These are phyloP conservation scores for Phytophthora boehmeriae DNA, from an alignment of 352 stramenopile genomes.

Conservation along the genomic window DNA sequence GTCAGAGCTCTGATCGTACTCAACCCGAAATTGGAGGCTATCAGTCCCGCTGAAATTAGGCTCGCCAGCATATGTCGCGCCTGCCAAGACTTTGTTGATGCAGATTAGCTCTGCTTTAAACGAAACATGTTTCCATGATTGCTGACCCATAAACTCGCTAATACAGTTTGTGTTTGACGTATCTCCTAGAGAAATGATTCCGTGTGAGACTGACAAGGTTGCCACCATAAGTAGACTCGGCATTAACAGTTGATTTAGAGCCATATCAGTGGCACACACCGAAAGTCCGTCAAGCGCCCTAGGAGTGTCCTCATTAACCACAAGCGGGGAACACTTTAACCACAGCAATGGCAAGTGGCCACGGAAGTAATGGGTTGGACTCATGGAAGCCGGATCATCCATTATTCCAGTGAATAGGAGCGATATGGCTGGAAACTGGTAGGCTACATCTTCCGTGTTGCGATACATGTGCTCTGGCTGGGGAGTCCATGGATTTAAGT, in stretches of 20 bases:
- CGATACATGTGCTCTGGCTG: slow-evolving; percentile 35
- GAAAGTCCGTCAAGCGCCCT: slow-evolving; percentile 40
- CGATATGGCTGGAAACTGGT: slow-evolving; percentile 46
- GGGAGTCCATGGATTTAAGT: slow-evolving; percentile 38
- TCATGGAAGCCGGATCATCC: slow-evolving; percentile 10
- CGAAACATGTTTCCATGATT: slow-evolving; percentile 5
- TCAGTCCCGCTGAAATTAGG: slow-evolving; percentile 56
- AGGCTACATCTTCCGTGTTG: slow-evolving; percentile 46
- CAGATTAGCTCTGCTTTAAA: slow-evolving; percentile 43
- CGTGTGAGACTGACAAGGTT: slow-evolving; percentile 39
- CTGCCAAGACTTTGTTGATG: slow-evolving; percentile 42
- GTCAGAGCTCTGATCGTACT: slow-evolving; percentile 6
- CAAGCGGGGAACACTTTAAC: slow-evolving; percentile 47
- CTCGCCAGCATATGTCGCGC: slow-evolving; percentile 44
- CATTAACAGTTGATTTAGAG: neutral
- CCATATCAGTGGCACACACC: slow-evolving; percentile 41
- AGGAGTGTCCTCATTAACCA: slow-evolving; percentile 47
- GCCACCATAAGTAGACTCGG: slow-evolving; percentile 23
- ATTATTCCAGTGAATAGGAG: slow-evolving; percentile 18
- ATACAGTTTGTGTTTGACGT: slow-evolving; percentile 32
- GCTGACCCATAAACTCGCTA: slow-evolving; percentile 11
- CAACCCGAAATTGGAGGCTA: slow-evolving; percentile 40
- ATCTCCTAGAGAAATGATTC: slow-evolving; percentile 33
- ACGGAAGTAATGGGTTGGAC: slow-evolving; percentile 31
- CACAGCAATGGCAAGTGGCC: slow-evolving; percentile 55